Evolutionary conservation across 108 stramenopile genomes (phyloP).

Genomic region (Skeletonema potamos): DNA sequence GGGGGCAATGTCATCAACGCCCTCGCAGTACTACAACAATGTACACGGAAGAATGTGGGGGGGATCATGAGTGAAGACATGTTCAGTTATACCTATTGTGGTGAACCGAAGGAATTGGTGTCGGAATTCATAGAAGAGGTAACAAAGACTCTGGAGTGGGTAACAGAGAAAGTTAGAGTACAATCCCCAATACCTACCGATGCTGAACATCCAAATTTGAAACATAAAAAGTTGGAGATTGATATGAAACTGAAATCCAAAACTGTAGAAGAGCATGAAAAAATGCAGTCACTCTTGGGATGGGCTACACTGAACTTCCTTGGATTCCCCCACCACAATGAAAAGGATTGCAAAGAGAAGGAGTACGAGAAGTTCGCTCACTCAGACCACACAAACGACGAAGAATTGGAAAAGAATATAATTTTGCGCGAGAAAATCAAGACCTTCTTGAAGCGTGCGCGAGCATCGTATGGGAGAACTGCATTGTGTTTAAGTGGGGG

Average conservation of each 20-base stretch:
- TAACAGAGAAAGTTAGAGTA: constrained; percentile 49
- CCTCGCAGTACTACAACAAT: constrained; percentile 82
- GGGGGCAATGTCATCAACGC: constrained; percentile 56
- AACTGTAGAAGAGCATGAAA: constrained; percentile 30
- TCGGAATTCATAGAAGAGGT: constrained; percentile 79
- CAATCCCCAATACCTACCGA: neutral
- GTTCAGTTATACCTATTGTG: constrained; percentile 80
- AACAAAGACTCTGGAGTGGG: constrained; percentile 70
- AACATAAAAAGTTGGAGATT: constrained; percentile 2
- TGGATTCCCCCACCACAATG: neutral
- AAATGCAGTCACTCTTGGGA: constrained; percentile 32
- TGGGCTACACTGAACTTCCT: constrained; percentile 31
- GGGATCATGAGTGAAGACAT: constrained; percentile 89
- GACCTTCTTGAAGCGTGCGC: constrained; percentile 79
- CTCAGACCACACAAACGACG: neutral
- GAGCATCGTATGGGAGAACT: constrained; percentile 96
- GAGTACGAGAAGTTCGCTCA: constrained; percentile 1
- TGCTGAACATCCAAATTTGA: neutral
- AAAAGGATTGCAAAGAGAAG: neutral
- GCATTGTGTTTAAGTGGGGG: constrained; percentile 95
- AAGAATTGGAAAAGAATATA: constrained; percentile 20
- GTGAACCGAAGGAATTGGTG: constrained; percentile 80
- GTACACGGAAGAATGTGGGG: constrained; percentile 89
- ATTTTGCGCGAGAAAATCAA: constrained; percentile 60
- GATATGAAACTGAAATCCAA: neutral